Evolutionary conservation across 1,139 yeast genomes (phyloP).

Genomic region (Geotrichum aggregatum): DNA sequence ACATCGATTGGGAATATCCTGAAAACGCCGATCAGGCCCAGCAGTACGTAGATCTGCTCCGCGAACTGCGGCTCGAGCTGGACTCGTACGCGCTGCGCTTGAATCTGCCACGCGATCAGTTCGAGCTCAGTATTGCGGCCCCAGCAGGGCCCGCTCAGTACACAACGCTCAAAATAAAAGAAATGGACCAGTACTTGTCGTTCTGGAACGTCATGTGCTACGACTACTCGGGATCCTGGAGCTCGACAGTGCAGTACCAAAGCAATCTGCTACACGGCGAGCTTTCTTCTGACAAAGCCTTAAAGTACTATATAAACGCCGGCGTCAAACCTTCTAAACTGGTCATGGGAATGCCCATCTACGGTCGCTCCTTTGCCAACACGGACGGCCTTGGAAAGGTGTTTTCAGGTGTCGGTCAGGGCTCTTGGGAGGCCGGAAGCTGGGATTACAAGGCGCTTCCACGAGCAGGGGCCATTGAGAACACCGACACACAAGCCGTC

Average conservation of each 20-base stretch:
- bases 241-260: conserved; percentile 57
- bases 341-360: conserved; percentile 83
- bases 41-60: conserved; percentile 47
- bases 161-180: conserved; percentile 43
- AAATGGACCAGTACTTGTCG: conserved; percentile 55
- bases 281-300: conserved; percentile 49
- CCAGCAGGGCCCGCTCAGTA: conserved; percentile 60
- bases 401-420: conserved; percentile 53
- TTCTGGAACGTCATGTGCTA: conserved; percentile 90
- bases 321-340: conserved; percentile 53
- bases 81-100: conserved; percentile 39
- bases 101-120: conserved; percentile 36
- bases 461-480: conserved; percentile 43
- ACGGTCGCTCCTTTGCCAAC: conserved; percentile 69
- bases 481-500: conserved; percentile 51
- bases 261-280: conserved; percentile 60
- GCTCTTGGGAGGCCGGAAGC: conserved; percentile 50
- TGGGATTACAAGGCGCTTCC: conserved; percentile 57
- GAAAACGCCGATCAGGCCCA: conserved; percentile 45
- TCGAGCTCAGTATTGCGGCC: conserved; percentile 64
- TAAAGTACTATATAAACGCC: conserved; percentile 43
- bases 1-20: conserved; percentile 95
- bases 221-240: conserved; percentile 82
- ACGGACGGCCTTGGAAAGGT: conserved; percentile 42
- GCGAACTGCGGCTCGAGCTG: conserved; percentile 44